Base-by-base conservation (phyloP, 441 rosid species). In the Isatis lusitanica region DNA sequence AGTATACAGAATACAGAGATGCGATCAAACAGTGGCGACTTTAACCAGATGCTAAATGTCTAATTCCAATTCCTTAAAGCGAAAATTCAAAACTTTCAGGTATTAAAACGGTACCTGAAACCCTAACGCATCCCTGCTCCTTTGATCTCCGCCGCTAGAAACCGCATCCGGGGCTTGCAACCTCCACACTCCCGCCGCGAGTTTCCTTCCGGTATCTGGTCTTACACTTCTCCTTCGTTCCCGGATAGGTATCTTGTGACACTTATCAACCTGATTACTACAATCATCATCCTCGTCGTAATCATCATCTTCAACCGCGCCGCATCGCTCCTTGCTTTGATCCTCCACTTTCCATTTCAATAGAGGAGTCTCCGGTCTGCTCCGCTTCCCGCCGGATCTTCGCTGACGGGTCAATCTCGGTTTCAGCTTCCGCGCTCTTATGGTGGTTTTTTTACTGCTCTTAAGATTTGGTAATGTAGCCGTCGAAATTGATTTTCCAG, bases 161-260 rank as follows among this genome's bases (percentile, higher is more conserved):
- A 36, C 60, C 24, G 78, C 66, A 79, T 82, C 89, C 56, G 92
- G 79, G 18, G 81, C 68, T 83, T 87, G 94, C 79, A 93, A 62
- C 80, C 94, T 75, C 98, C 98, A 93, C 57, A 90, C 80, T 13
- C 88, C 95, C 35, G 97, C 95, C 1, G 90, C 97, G 40, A 93
- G 85, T 84, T 80, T 90, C 90, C 98, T 85, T 21, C 92, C 93
- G n/a, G 98, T 86, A 6, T 85, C 84, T 2, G 52, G 57, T 5
- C 36, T 66, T 12, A 16, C 67, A 12, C 68, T 73, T 28, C 61
- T 81, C 76, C 80, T 70, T 10, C 72, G 69, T 39, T 79, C 63
- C 47, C 81, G 63, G 15, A 84, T 50, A 9, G 64, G 72, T 33
- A 12, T 21, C 33, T 53, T 35, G 13, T 2, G 58, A 59, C 47